Evolutionary conservation across 2,329 filamentous ascomycete genomes (phyloP).

Genomic region (Bisporella sp.): DNA sequence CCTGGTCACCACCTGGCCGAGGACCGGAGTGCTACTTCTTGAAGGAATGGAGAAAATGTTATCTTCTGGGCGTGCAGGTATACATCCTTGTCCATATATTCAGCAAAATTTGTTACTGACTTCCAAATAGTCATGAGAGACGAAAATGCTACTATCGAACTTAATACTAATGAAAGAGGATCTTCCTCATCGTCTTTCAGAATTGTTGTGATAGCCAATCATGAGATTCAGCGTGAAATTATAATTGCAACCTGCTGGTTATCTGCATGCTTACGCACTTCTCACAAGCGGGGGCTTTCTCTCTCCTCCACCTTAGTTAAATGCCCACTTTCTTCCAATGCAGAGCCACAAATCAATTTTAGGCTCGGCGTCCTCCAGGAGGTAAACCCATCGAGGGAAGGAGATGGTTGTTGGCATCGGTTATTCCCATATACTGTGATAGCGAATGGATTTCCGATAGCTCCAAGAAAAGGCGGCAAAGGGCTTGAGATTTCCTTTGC

Average conservation of each 20-base stretch:
- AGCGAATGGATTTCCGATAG: slow-evolving; percentile 1
- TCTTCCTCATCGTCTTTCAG: neutral
- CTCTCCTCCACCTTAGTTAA: neutral
- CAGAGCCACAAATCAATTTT: neutral
- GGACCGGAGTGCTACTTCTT: neutral
- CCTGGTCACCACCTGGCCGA: neutral
- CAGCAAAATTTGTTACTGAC: neutral
- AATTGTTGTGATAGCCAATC: neutral
- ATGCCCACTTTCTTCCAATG: neutral
- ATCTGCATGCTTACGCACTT: neutral
- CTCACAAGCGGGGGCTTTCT: neutral
- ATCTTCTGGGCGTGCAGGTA: neutral
- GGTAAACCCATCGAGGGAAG: neutral
- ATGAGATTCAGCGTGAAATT: neutral
- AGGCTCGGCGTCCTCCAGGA: neutral
- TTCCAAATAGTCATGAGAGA: neutral
- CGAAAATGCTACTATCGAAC: neutral
- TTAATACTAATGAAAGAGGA: neutral
- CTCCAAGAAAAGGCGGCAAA: neutral
- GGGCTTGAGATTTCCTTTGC: slow-evolving; percentile 9
- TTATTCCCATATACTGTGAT: slow-evolving; percentile 2
- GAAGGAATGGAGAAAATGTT: neutral
- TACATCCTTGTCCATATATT: no score
- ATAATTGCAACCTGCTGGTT: neutral
- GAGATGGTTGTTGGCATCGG: slow-evolving; percentile 2